Evolutionary conservation across 2,329 filamentous ascomycete species (phyloP).

Genomic region (Hypomyces perniciosus): DNA sequence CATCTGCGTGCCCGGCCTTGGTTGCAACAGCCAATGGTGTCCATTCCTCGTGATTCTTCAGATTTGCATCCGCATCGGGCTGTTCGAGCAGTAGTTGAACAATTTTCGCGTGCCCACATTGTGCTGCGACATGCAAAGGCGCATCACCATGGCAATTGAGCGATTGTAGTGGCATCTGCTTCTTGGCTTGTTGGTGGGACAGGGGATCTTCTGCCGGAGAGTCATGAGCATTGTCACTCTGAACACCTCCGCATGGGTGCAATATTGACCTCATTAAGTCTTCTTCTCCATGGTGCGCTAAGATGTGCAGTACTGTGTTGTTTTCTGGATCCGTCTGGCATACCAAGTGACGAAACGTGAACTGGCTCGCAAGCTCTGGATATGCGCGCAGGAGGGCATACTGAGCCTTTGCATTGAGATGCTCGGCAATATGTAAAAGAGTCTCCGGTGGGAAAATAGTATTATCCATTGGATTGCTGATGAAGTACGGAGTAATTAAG

Average conservation of each 20-base stretch:
- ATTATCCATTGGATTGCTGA: neutral
- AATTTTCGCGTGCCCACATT: neutral
- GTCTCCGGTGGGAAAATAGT: neutral
- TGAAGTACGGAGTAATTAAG: neutral
- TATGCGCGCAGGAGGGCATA: neutral
- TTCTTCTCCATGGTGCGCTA: neutral
- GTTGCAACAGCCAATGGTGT: neutral
- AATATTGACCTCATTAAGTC: neutral
- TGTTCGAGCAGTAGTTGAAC: neutral
- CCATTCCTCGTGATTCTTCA: neutral
- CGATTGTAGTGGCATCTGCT: neutral
- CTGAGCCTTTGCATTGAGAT: neutral
- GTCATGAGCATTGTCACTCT: neutral
- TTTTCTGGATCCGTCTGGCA: neutral
- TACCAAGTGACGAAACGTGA: neutral
- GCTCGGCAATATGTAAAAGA: neutral
- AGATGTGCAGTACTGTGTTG: neutral
- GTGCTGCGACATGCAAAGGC: neutral
- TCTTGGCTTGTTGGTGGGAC: neutral
- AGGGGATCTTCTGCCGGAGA: neutral
- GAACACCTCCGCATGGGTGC: neutral
- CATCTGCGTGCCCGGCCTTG: neutral
- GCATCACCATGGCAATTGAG: neutral
- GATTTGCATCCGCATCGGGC: neutral
- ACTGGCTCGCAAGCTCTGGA: neutral